Base-by-base conservation (phyloP, 2,329 filamentous ascomycete species). In the Aspergillus chevalieri region DNA sequence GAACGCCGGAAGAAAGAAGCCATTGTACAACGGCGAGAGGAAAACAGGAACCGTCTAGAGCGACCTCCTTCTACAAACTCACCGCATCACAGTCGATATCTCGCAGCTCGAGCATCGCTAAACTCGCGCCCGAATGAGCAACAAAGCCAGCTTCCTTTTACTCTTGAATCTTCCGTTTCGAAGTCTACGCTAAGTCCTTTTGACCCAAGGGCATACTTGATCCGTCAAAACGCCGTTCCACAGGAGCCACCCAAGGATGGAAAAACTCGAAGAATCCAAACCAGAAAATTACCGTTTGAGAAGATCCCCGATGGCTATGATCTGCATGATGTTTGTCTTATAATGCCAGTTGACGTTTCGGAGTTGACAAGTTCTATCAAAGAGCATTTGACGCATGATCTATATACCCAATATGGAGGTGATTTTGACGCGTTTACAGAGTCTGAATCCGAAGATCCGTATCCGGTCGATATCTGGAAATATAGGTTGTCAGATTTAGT, bases 1-100 rank as follows among this genome's bases (percentile, higher is more conserved):
- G 69, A 72, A 44, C 56, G 57, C 14, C 61, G 68, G 38, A 71
- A 72, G 54, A 66, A 61, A 51, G 64, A 62, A 3, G 65, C 61
- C 12, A 65, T 65, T 15, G 54, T 58, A n/a, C 48, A 54, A 36
- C 58, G 60, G 17, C 60, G 62, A 21, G 46, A 61, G 47, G 52
- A 57, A 36, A 46, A 58, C 6, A 55, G 52, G 17, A 48, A 47
- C 15, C 41, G 38, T 8, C 38, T 17, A 21, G 44, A 44, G 7
- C 28, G 24, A 4, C 24, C 52, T 41, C 38, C 34, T 2, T 36
- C 46, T 14, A 50, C 48, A 3, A 53, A 53, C 7, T 65, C 61
- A 2, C 61, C 63, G 5, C 65, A 68, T 55, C 51, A 57, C 5
- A 68, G 57, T 45, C 58, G 65, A 45, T 68, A 65, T 48, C 57